Evolutionary conservation across 208 protist genomes (phyloP).

Genomic region (Leishmania gerbilli): DNA sequence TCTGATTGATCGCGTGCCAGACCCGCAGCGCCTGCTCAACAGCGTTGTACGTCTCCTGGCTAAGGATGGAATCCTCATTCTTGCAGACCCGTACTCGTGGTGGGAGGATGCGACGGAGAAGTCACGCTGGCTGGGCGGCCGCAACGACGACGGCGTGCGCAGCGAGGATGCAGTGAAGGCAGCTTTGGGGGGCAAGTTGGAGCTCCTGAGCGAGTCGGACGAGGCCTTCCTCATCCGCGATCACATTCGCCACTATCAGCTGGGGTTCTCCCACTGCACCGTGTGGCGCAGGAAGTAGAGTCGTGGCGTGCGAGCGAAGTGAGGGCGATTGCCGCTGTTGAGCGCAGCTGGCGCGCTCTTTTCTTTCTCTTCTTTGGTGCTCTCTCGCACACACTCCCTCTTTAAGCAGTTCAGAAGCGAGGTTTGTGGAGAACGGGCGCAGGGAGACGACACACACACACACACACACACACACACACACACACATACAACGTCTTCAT

Average conservation of each 20-base stretch:
- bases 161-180: conserved; percentile 71
- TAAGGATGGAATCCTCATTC: conserved; percentile 71
- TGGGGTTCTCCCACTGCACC: conserved; percentile 83
- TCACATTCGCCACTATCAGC: conserved; percentile 86
- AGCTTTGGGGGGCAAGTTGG: conserved; percentile 63
- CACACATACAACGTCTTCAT: neutral
- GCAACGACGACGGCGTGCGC: conserved; percentile 35
- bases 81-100: conserved; percentile 89
- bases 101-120: conserved; percentile 65
- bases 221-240: conserved; percentile 91
- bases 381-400: neutral
- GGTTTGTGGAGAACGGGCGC: neutral
- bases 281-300: conserved; percentile 59
- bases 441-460: neutral
- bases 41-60: conserved; percentile 44
- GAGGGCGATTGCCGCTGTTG: neutral
- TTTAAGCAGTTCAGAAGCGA: neutral
- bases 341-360: neutral
- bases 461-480: neutral
- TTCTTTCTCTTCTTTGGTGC: neutral
- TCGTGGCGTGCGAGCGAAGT: neutral
- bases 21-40: conserved; percentile 65
- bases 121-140: conserved; percentile 77
- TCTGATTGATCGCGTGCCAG: conserved; percentile 80
- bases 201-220: conserved; percentile 72